Conservation (phyloP, 2,329 filamentous ascomycete species). For the Diaporthe eres region DNA sequence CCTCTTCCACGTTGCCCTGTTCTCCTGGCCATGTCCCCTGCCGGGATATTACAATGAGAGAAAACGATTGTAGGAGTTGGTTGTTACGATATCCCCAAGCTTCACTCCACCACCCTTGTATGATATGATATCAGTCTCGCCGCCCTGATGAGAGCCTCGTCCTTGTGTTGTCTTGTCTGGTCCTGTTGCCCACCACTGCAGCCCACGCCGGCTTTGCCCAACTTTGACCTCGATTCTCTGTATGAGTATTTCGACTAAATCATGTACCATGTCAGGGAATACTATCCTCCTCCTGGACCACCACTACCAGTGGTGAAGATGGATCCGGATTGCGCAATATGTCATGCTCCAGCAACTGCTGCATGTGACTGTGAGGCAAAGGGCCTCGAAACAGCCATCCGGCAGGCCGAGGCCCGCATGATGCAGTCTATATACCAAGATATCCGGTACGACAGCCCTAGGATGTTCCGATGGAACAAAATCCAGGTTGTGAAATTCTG, state of each 20-base stretch:
- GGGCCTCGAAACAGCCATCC: slow-evolving; percentile 73
- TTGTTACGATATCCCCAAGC: slow-evolving; percentile 46
- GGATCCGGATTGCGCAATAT: slow-evolving; percentile 80
- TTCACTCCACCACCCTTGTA: slow-evolving; percentile 45
- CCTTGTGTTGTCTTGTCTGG: slow-evolving; percentile 29
- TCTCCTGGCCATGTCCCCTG: slow-evolving; percentile 42
- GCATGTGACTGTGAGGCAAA: slow-evolving; percentile 77
- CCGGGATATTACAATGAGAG: slow-evolving; percentile 48
- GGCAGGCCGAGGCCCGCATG: slow-evolving; percentile 74
- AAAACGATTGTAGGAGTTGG: slow-evolving; percentile 52
- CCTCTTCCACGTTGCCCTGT: slow-evolving; percentile 43
- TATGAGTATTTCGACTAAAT: slow-evolving; percentile 46
- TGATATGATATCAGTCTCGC: slow-evolving; percentile 47
- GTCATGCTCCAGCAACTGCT: slow-evolving; percentile 69
- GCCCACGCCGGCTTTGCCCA: slow-evolving; percentile 44
- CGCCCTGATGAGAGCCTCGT: slow-evolving; percentile 43
- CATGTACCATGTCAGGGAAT: slow-evolving; percentile 41
- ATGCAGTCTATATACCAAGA: slow-evolving; percentile 74
- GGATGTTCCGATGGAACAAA: not conserved
- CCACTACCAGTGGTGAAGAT: slow-evolving; percentile 71
- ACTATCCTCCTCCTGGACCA: slow-evolving; percentile 46
- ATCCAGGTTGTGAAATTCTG: not conserved
- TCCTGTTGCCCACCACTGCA: not conserved
- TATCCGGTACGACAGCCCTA: slow-evolving; percentile 66
- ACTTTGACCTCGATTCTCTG: slow-evolving; percentile 47